Percentiles rank a stretch among this genome's conserved stretches.
Conservation (phyloP, 2,329 filamentous ascomycete species). For the Pyrenochaeta sp. region DNA sequence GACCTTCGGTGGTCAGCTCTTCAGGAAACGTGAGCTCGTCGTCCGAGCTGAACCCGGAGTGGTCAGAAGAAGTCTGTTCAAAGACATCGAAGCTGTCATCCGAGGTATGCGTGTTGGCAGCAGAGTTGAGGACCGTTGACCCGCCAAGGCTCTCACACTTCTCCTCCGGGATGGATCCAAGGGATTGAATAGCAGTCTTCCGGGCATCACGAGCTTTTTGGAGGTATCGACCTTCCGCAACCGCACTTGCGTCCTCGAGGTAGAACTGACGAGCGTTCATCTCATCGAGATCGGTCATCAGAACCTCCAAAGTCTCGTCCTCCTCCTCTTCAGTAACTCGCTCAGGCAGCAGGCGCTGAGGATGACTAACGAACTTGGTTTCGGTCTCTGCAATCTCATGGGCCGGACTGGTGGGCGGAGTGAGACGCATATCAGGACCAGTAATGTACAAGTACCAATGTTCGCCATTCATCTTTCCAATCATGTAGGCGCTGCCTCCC, state of each 20-base stretch:
- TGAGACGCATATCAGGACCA: constrained; percentile 79
- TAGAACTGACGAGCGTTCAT: constrained; percentile 74
- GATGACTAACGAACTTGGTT: constrained; percentile 66
- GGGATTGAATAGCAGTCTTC: constrained; percentile 65
- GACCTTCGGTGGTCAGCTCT: constrained; percentile 88
- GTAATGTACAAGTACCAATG: constrained; percentile 99
- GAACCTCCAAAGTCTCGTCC: constrained; percentile 78
- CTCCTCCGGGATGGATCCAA: constrained; percentile 67
- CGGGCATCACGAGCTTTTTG: constrained; percentile 71
- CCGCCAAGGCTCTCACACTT: constrained; percentile 49
- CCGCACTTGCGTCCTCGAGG: constrained; percentile 83
- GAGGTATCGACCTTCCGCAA: constrained; percentile 82
- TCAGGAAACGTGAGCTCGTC: constrained; percentile 69
- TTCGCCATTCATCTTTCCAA: constrained; percentile 99
- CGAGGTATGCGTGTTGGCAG: constrained; percentile 52
- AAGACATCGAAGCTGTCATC: constrained; percentile 81
- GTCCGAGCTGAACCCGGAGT: constrained; percentile 65
- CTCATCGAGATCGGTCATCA: constrained; percentile 75
- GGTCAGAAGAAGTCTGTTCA: constrained; percentile 73
- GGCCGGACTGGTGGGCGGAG: constrained; percentile 80
- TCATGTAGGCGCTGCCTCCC: constrained; percentile 97
- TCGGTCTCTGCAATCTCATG: constrained; percentile 62
- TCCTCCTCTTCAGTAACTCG: constrained; percentile 59
- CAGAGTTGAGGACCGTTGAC: constrained; percentile 48
- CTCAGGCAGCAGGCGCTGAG: constrained; percentile 63